phyloP scores from a whole-genome alignment of 352 stramenopile species.

The Globisporangium alternatum region DNA sequence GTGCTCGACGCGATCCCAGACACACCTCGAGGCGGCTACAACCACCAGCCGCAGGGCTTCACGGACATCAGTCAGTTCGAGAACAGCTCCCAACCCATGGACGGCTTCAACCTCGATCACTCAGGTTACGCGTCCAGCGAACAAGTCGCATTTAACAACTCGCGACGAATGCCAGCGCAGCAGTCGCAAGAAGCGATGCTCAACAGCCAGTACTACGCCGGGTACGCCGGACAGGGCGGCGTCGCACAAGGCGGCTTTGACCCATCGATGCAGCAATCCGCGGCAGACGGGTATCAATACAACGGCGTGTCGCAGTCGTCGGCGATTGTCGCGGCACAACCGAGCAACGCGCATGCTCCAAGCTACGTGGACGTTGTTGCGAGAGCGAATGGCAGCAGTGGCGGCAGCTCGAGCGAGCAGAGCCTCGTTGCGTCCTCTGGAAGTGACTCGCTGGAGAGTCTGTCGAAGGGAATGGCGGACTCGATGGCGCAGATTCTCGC shows the following conservation, averaged over 20 bases:
- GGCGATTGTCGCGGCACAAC: conserved; percentile 12
- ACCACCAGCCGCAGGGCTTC: conserved; percentile 21
- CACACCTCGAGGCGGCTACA: conserved; percentile 18
- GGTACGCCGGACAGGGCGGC: not conserved
- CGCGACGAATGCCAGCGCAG: conserved; percentile 2
- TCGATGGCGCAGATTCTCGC: conserved; percentile 39
- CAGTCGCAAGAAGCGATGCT: conserved; percentile 10
- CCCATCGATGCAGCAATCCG: conserved; percentile 8
- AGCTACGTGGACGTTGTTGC: conserved; percentile 29
- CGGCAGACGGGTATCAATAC: conserved; percentile 17
- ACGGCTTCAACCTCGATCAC: conserved; percentile 21
- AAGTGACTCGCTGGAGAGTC: conserved; percentile 24
- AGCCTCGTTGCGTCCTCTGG: conserved; percentile 13
- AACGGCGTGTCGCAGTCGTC: conserved; percentile 7
- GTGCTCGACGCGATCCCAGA: conserved; percentile 26
- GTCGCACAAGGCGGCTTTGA: conserved; percentile 10
- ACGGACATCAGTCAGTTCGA: conserved; percentile 22
- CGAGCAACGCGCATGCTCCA: conserved; percentile 11
- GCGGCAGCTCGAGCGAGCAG: conserved; percentile 8
- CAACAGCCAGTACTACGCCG: conserved; percentile 16
- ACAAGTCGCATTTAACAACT: conserved; percentile 1
- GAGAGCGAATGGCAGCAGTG: not conserved
- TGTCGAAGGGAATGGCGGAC: conserved; percentile 32
- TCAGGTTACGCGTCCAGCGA: conserved; percentile 1
- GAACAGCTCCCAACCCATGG: conserved; percentile 19